Conservation (phyloP, 768 basidiomycete genomes). For the Suillus decipiens region DNA sequence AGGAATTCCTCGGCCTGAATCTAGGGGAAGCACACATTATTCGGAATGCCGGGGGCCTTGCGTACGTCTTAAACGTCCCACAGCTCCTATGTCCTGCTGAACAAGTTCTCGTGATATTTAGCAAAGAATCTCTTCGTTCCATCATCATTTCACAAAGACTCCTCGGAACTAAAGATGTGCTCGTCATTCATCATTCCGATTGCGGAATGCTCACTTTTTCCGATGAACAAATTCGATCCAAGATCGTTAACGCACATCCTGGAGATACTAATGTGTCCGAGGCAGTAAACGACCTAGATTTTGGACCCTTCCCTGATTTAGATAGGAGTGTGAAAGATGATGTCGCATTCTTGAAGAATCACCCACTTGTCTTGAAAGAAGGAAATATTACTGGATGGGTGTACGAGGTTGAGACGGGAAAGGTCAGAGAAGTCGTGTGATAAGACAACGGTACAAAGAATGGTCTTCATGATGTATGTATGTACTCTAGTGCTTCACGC, state of each 20-base stretch:
- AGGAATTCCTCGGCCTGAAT: slow-evolving; percentile 57
- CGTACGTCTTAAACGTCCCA: slow-evolving; percentile 40
- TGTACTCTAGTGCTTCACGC: not conserved
- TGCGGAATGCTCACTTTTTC: slow-evolving; percentile 75
- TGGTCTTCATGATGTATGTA: not conserved
- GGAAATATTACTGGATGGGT: slow-evolving; percentile 66
- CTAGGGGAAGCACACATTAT: slow-evolving; percentile 74
- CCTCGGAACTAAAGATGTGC: slow-evolving; percentile 67
- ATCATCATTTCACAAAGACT: slow-evolving; percentile 74
- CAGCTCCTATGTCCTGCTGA: not conserved
- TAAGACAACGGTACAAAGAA: not conserved
- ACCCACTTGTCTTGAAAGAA: slow-evolving; percentile 55
- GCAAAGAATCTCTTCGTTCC: slow-evolving; percentile 64
- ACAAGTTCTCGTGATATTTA: slow-evolving; percentile 21
- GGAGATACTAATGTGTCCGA: slow-evolving; percentile 37
- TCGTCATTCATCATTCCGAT: slow-evolving; percentile 69
- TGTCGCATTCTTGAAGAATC: slow-evolving; percentile 55
- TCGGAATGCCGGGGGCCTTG: slow-evolving; percentile 70
- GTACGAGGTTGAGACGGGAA: slow-evolving; percentile 63
- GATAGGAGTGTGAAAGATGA: slow-evolving; percentile 60
- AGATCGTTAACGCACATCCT: slow-evolving; percentile 50
- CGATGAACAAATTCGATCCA: slow-evolving; percentile 46
- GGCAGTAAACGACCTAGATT: slow-evolving; percentile 56
- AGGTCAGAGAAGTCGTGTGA: slow-evolving; percentile 38
- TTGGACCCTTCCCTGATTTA: slow-evolving; percentile 39